Conservation (phyloP, 805 yeast genomes). For the Candida coquimbonensis region DNA sequence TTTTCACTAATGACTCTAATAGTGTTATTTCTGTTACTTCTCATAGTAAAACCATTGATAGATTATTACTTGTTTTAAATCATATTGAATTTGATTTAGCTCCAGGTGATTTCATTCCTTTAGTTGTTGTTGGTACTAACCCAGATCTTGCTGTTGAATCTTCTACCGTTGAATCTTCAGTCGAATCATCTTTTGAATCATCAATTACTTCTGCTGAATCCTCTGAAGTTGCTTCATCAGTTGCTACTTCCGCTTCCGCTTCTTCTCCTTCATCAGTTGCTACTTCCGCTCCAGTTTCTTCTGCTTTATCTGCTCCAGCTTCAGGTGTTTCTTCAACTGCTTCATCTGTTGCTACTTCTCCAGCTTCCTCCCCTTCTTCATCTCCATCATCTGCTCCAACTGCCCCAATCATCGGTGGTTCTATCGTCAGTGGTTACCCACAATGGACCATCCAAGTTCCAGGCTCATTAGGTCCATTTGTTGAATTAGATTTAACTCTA, state of each 20-base stretch:
- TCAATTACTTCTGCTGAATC: no score
- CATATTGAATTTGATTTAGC: not conserved
- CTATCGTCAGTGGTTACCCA: not conserved
- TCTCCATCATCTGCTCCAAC: not conserved
- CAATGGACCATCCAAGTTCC: not conserved
- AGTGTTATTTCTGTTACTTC: conserved; percentile 1
- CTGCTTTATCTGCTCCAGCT: no score
- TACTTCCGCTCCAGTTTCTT: no score
- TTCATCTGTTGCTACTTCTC: not conserved
- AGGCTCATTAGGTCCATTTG: not conserved
- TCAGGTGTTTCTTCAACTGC: no score
- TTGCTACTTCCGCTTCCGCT: no score
- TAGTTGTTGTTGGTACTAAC: conserved; percentile 1
- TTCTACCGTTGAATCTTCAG: no score
- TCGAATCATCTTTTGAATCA: no score
- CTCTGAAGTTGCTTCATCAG: no score
- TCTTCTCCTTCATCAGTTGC: no score
- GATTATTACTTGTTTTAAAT: not conserved
- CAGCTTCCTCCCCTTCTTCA: not conserved
- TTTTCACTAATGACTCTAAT: conserved; percentile 1
- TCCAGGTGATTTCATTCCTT: conserved; percentile 1
- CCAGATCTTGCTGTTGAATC: not conserved
- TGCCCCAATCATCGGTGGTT: not conserved
- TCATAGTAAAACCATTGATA: not conserved
- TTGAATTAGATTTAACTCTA: not conserved